Evolutionary conservation across 1,284 basidiomycete species (phyloP).

Genomic region (Neonothopanus nambi): DNA sequence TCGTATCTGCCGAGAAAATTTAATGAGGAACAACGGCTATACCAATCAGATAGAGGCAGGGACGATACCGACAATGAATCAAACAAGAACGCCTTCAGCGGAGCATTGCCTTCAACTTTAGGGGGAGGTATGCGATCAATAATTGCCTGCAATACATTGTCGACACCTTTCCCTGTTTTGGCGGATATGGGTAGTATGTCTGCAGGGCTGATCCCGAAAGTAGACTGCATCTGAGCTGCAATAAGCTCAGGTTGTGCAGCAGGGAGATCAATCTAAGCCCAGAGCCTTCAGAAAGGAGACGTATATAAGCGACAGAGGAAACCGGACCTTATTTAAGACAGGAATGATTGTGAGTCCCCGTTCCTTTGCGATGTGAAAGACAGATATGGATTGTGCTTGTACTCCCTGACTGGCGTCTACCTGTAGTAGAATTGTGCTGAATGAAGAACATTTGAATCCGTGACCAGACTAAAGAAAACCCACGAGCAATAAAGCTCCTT

Average conservation of each 20-base stretch:
- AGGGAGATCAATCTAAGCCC: conserved; percentile 80
- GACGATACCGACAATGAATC: conserved; percentile 76
- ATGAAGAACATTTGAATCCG: background rate
- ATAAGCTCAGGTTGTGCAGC: conserved; percentile 83
- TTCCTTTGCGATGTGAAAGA: conserved; percentile 88
- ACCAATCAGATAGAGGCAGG: background rate
- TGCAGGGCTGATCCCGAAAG: conserved; percentile 75
- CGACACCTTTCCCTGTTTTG: conserved; percentile 87
- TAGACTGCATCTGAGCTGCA: conserved; percentile 76
- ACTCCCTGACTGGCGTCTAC: conserved; percentile 97
- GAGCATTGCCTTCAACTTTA: conserved; percentile 44
- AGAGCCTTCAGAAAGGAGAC: conserved; percentile 1
- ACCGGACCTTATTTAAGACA: conserved; percentile 86
- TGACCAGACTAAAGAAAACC: conserved; percentile 15
- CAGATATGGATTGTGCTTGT: conserved; percentile 96
- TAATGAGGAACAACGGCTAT: background rate
- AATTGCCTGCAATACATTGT: conserved; percentile 77
- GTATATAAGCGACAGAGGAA: conserved; percentile 3
- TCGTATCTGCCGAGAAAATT: conserved; percentile 73
- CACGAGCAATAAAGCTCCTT: conserved; percentile 91
- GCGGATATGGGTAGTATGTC: conserved; percentile 85
- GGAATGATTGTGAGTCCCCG: conserved; percentile 86
- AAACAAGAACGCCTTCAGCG: conserved; percentile 87
- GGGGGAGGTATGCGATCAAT: conserved; percentile 78
- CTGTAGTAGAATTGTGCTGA: conserved; percentile 26